Evolutionary conservation across 306 rosid species (phyloP).

Genomic region (Casuarina cunninghamiana): DNA sequence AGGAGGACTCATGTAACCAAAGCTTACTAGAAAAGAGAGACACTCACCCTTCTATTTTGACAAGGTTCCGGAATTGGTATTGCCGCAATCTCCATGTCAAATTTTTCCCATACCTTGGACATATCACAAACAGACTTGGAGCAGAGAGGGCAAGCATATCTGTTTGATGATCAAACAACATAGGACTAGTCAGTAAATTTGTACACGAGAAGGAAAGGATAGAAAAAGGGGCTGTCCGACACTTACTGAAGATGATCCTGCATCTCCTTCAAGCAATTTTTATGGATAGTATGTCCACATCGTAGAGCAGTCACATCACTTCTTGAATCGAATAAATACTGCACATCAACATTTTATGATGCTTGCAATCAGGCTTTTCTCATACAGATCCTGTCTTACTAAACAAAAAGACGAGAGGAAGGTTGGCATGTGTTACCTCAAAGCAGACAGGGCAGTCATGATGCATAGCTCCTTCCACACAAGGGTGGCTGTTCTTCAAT

Average conservation of each 20-base stretch:
- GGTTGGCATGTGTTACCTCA: conserved; percentile 52
- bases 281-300: conserved; percentile 87
- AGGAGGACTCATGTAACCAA: too few relatives aligned
- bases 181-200: not conserved
- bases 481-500: conserved; percentile 72
- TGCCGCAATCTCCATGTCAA: conserved; percentile 82
- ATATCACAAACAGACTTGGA: conserved; percentile 85
- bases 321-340: conserved; percentile 74
- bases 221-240: not conserved
- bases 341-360: conserved; percentile 35
- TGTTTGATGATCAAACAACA: conserved; percentile 20
- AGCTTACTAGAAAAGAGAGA: not conserved
- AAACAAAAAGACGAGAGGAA: not conserved
- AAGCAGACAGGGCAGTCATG: conserved; percentile 91
- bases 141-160: conserved; percentile 88
- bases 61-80: conserved; percentile 65
- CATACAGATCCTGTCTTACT: not conserved
- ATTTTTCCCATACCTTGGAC: conserved; percentile 88
- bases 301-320: conserved; percentile 64
- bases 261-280: conserved; percentile 78
- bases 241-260: conserved; percentile 79
- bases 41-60: conserved; percentile 57
- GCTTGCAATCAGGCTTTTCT: conserved; percentile 15
- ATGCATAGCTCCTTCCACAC: conserved; percentile 96
- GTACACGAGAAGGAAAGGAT: not conserved